A percentile compares a stretch with the other conserved stretches of the same genome.
Evolutionary conservation across 768 basidiomycete species (phyloP).

Genomic region (Xerocomellus dryophilus): DNA sequence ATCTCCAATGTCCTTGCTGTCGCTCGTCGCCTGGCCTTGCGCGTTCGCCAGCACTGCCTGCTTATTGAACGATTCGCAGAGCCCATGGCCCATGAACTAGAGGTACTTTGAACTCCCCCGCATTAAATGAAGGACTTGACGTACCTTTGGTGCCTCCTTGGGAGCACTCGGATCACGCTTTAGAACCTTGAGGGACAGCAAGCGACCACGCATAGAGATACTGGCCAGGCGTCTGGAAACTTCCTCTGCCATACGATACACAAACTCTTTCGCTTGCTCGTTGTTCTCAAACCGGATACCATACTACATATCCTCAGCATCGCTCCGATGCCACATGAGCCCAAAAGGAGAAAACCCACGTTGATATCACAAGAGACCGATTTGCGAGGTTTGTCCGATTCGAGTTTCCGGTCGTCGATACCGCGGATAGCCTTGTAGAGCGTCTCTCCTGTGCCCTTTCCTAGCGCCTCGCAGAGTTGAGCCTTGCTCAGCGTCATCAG

Average conservation of each 20-base stretch:
- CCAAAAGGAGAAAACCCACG: slow-evolving; percentile 45
- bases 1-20: slow-evolving; percentile 66
- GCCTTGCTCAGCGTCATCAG: slow-evolving; percentile 61
- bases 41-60: slow-evolving; percentile 57
- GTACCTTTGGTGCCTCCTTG: slow-evolving; percentile 85
- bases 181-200: slow-evolving; percentile 85
- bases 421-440: slow-evolving; percentile 83
- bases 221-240: slow-evolving; percentile 69
- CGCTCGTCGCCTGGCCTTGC: slow-evolving; percentile 69
- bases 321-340: background rate
- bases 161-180: slow-evolving; percentile 83
- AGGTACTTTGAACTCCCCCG: background rate
- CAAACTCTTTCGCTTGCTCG: slow-evolving; percentile 76
- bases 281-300: slow-evolving; percentile 89
- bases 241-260: slow-evolving; percentile 74
- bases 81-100: slow-evolving; percentile 90
- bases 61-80: slow-evolving; percentile 79
- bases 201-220: slow-evolving; percentile 65
- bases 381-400: slow-evolving; percentile 82
- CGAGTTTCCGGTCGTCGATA: slow-evolving; percentile 74
- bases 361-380: slow-evolving; percentile 95
- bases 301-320: slow-evolving; percentile 52
- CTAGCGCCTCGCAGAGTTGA: slow-evolving; percentile 67
- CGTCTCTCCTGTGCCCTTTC: slow-evolving; percentile 78
- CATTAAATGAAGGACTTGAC: slow-evolving; percentile 6